Conservation (phyloP, 176 grass and related monocot genomes). For the Paspalum notatum region DNA sequence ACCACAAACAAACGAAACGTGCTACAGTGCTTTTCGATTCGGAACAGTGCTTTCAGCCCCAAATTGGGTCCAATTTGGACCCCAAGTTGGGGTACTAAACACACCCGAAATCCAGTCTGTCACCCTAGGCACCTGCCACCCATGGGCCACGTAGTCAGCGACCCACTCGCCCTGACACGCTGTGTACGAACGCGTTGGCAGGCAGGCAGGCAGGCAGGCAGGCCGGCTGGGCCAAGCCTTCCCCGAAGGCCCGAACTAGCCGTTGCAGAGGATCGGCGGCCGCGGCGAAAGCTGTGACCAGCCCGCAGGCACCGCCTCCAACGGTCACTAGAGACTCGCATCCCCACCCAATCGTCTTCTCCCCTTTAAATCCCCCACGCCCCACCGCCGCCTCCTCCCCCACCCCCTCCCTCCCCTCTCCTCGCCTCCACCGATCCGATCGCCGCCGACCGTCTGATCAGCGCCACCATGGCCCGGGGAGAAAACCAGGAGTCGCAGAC, state of each 20-base stretch:
- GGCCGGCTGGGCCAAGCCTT: no score
- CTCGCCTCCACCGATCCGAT: not conserved
- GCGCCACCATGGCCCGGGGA: constrained; percentile 35
- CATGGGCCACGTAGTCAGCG: not conserved
- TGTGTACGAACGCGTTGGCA: not conserved
- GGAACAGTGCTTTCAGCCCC: no score
- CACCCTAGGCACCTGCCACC: not conserved
- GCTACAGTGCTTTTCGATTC: no score
- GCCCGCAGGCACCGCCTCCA: constrained; percentile 15
- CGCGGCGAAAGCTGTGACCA: constrained; percentile 21
- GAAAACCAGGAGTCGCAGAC: constrained; percentile 81
- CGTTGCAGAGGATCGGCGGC: constrained; percentile 33
- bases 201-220: no score
- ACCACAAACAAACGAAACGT: no score
- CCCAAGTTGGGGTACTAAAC: no score
- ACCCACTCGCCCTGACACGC: not conserved
- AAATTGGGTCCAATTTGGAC: no score
- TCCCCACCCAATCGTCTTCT: not conserved
- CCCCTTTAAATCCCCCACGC: constrained; percentile 20
- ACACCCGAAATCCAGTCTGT: no score
- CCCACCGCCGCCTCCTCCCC: not conserved
- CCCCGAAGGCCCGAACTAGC: constrained; percentile 24
- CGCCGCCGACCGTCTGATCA: not conserved
- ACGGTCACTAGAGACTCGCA: constrained; percentile 38
- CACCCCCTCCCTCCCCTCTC: not conserved